Percentiles rank a stretch among this genome's conserved stretches.
Evolutionary conservation across 2,329 filamentous ascomycete species (phyloP).

Genomic region (Aspergillus sp.): DNA sequence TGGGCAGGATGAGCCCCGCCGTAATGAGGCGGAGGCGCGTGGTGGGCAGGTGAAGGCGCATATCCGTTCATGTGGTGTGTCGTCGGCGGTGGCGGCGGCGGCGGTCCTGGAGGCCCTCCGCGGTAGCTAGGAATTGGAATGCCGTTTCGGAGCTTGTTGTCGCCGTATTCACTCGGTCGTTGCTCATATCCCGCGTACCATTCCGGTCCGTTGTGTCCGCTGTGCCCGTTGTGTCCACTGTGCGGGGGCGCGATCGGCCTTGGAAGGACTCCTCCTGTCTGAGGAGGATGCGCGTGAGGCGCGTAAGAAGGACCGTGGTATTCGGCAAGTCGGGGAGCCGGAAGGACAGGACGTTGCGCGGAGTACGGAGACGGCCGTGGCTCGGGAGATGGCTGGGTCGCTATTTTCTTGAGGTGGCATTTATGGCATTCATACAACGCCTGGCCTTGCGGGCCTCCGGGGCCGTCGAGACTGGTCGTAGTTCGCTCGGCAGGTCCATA

Average conservation of each 20-base stretch:
- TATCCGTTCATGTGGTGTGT: conserved; percentile 55
- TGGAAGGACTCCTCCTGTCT: conserved; percentile 23
- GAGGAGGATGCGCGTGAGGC: conserved; percentile 28
- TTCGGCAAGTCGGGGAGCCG: conserved; percentile 32
- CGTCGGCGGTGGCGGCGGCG: conserved; percentile 53
- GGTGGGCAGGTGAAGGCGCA: conserved; percentile 29
- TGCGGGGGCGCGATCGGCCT: conserved; percentile 30
- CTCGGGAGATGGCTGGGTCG: conserved; percentile 33
- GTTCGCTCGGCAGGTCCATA: conserved; percentile 17
- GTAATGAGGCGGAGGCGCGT: conserved; percentile 31
- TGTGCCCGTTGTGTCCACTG: conserved; percentile 8
- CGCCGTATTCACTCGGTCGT: conserved; percentile 31
- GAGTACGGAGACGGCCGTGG: conserved; percentile 35
- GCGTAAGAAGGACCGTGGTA: conserved; percentile 31
- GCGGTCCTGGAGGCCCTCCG: conserved; percentile 43
- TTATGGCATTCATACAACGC: conserved; percentile 72
- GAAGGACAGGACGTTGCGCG: conserved; percentile 34
- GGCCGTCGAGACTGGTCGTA: conserved; percentile 6
- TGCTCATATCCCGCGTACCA: conserved; percentile 39
- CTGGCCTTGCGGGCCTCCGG: conserved; percentile 13
- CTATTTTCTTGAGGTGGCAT: conserved; percentile 55
- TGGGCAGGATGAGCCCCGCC: conserved; percentile 34
- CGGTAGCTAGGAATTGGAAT: conserved; percentile 32
- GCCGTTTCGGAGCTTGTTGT: conserved; percentile 33
- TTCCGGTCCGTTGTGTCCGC: conserved; percentile 24